phyloP scores from a whole-genome alignment of 2,329 filamentous ascomycete species.

The Phialemonium atrogriseum region DNA sequence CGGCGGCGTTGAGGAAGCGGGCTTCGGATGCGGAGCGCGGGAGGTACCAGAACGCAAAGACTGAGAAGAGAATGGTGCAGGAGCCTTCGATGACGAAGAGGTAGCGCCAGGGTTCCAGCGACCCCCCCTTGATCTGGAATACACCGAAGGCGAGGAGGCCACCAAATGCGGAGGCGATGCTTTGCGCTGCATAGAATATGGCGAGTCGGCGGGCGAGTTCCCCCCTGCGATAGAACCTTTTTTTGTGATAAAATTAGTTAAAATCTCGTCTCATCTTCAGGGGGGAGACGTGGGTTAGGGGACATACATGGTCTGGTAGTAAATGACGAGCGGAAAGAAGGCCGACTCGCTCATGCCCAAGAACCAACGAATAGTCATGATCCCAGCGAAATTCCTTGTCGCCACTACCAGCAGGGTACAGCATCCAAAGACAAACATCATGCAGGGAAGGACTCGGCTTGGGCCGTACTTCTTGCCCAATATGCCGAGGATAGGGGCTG shows the following conservation, averaged over 20 bases:
- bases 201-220: constrained; percentile 58
- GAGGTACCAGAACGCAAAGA: constrained; percentile 62
- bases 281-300: constrained; percentile 37
- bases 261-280: not conserved
- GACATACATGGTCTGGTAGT: constrained; percentile 53
- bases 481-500: constrained; percentile 56
- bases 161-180: constrained; percentile 47
- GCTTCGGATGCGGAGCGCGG: constrained; percentile 57
- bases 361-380: constrained; percentile 50
- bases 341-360: constrained; percentile 46
- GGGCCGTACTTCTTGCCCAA: constrained; percentile 62
- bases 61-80: constrained; percentile 50
- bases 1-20: constrained; percentile 55
- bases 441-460: constrained; percentile 47
- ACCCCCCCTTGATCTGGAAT: constrained; percentile 33
- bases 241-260: constrained; percentile 21
- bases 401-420: constrained; percentile 56
- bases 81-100: constrained; percentile 47
- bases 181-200: constrained; percentile 68
- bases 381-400: constrained; percentile 8
- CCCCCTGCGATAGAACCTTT: constrained; percentile 55
- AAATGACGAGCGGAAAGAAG: constrained; percentile 15
- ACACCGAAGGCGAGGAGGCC: constrained; percentile 29
- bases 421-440: constrained; percentile 56
- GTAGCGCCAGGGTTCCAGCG: constrained; percentile 36